phyloP scores from a whole-genome alignment of 2,329 filamentous ascomycete species.

The Monosporascus sp. region DNA sequence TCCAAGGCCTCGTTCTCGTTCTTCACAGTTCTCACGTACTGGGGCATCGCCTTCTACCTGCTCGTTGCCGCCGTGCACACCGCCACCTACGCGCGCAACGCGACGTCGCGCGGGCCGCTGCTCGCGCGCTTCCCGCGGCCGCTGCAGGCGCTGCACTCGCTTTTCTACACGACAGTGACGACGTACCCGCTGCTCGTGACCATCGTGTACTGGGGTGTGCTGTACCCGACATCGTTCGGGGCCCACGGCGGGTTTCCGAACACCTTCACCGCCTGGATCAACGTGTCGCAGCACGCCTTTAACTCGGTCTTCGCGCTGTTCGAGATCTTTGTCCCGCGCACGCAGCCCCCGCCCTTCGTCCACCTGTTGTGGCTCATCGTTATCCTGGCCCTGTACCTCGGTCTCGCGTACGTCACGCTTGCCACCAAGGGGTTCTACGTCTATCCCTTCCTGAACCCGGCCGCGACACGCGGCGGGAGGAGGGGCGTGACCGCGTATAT shows the following conservation, averaged over 20 bases:
- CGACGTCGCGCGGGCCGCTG: conserved; percentile 36
- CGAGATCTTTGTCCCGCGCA: conserved; percentile 66
- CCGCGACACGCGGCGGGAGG: conserved; percentile 38
- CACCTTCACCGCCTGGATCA: conserved; percentile 55
- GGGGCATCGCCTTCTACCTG: conserved; percentile 78
- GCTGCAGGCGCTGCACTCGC: conserved; percentile 59
- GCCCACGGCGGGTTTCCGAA: conserved; percentile 54
- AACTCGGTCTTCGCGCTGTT: conserved; percentile 72
- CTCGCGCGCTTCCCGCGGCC: conserved; percentile 55
- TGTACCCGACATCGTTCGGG: conserved; percentile 50
- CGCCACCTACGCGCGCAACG: conserved; percentile 54
- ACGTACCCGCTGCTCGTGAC: conserved; percentile 66
- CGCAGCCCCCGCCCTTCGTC: conserved; percentile 51
- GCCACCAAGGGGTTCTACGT: conserved; percentile 68
- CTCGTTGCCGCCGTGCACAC: conserved; percentile 64
- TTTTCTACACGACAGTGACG: conserved; percentile 59
- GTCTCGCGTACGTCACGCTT: conserved; percentile 67
- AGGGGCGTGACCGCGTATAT: conserved; percentile 54
- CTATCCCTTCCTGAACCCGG: conserved; percentile 71
- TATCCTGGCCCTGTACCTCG: conserved; percentile 68
- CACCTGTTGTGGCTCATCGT: conserved; percentile 64
- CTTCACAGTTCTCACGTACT: conserved; percentile 79
- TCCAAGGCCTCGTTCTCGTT: conserved; percentile 58
- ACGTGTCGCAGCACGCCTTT: conserved; percentile 68
- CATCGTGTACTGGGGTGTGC: conserved; percentile 62